Evolutionary conservation across 116 monocot species (phyloP), one percentile per base, ranked within the genome.

Genomic region (Phalaenopsis hybrid): DNA sequence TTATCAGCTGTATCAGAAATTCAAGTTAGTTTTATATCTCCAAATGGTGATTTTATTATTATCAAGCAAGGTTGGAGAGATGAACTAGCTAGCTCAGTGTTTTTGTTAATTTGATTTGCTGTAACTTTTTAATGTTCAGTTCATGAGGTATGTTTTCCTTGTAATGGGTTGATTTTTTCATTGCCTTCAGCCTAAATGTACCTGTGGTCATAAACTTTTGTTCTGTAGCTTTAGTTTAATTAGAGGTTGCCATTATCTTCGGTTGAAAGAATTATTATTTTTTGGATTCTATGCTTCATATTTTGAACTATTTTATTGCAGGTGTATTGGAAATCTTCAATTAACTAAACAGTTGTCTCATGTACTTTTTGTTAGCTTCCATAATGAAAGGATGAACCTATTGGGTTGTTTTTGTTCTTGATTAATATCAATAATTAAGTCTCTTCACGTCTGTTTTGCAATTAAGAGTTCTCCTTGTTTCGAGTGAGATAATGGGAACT

Each of bases 401-500:
- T 58, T 17, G 58, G 58, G 23, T 21, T 63, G 25, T 23, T 63
- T 59, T 21, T 63, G 21, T 6, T 21, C 8, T 6, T 63, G 8
- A 8, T 63, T 63, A 6, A 63, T 23, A 8, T 21, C 25, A 63
- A 4, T 15, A 55, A 55, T 63, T 63, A 21, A 63, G 21, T 63
- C 20, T 63, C 25, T 63, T 63, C 63, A 63, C 7, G 5, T 63
- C 25, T 63, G 7, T 21, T 7, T 63, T 63, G 63, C 25, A 63
- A 63, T 63, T 41, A 75, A 75, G 20, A 45, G 3, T 46, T 46
- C 43, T 44, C 25, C 46, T 75, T 77, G 21, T 77, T 77, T 77
- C 18, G 51, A 77, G 77, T 51, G 23, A 51, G 7, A 44, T 77
- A 51, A 77, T 77, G 77, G 77, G 49, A 49, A 77, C 77, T 45